Evolutionary conservation across 331 rosid species (phyloP).

Genomic region (Cydonia oblonga): DNA sequence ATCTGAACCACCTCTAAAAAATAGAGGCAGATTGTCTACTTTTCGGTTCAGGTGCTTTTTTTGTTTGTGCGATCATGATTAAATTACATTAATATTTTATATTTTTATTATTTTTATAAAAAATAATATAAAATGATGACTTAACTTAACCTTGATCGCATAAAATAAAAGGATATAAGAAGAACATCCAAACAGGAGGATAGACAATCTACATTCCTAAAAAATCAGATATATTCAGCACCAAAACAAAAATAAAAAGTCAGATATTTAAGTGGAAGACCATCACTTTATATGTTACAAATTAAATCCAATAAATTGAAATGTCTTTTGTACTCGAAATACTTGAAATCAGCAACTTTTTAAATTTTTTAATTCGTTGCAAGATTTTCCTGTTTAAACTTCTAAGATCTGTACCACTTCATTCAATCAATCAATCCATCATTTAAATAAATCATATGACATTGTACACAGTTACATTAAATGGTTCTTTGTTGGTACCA

Average conservation of each 20-base stretch:
- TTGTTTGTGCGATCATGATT: too few relatives aligned
- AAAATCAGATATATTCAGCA: neutral
- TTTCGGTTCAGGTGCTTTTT: too few relatives aligned
- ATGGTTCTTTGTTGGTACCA: neutral
- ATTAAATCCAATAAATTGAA: neutral
- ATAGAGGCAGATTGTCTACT: too few relatives aligned
- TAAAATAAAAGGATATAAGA: too few relatives aligned
- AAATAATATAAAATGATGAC: too few relatives aligned
- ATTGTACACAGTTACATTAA: neutral
- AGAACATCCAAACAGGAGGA: too few relatives aligned
- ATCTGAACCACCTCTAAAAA: conserved; percentile 13
- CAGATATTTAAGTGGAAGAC: neutral
- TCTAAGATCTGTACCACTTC: neutral
- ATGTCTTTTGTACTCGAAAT: neutral
- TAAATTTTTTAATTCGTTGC: neutral
- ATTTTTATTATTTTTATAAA: too few relatives aligned
- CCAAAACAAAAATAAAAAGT: neutral
- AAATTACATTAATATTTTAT: too few relatives aligned
- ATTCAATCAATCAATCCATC: neutral
- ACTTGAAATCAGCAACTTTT: neutral
- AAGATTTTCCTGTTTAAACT: neutral
- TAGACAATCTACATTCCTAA: too few relatives aligned
- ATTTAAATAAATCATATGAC: neutral
- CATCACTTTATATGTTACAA: neutral
- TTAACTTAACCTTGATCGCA: too few relatives aligned